Evolutionary conservation across 1,284 basidiomycete genomes (phyloP).

Genomic region (Kwoniella shivajii): DNA sequence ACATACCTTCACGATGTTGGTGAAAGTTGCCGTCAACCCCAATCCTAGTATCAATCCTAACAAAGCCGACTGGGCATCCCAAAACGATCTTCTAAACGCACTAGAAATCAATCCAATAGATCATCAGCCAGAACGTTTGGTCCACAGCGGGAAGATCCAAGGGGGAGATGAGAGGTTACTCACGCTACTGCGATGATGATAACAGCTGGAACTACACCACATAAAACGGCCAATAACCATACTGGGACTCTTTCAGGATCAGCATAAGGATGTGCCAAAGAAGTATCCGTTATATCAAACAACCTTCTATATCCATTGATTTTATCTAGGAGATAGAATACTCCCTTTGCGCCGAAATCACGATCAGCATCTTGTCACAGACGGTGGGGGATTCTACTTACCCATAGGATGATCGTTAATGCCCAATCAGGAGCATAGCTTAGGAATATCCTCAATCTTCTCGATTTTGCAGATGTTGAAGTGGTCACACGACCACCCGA

Average conservation of each 20-base stretch:
- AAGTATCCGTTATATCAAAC: conserved; percentile 78
- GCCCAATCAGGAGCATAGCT: conserved; percentile 52
- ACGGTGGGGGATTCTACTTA: conserved; percentile 19
- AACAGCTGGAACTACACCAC: conserved; percentile 67
- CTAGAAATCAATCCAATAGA: neutral
- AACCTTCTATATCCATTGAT: conserved; percentile 79
- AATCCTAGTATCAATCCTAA: conserved; percentile 60
- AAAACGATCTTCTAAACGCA: conserved; percentile 66
- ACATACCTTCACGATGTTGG: conserved; percentile 72
- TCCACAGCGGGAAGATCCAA: too few species aligned
- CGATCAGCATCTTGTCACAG: neutral
- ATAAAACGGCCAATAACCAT: conserved; percentile 66
- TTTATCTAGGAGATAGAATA: conserved; percentile 73
- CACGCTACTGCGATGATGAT: conserved; percentile 69
- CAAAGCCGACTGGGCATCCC: conserved; percentile 82
- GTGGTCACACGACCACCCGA: conserved; percentile 10
- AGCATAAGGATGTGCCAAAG: conserved; percentile 69
- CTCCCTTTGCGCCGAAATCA: conserved; percentile 41
- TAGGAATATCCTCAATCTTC: conserved; percentile 35
- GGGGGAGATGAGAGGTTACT: conserved; percentile 18
- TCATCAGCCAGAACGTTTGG: neutral
- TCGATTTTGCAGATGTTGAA: conserved; percentile 4
- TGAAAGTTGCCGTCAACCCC: conserved; percentile 62
- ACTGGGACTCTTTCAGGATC: conserved; percentile 83
- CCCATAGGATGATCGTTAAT: conserved; percentile 52